Percentiles rank a stretch among this genome's conserved stretches.
Conservation (phyloP, 164 flowering plant genomes). For the Stephania yunnanensis region DNA sequence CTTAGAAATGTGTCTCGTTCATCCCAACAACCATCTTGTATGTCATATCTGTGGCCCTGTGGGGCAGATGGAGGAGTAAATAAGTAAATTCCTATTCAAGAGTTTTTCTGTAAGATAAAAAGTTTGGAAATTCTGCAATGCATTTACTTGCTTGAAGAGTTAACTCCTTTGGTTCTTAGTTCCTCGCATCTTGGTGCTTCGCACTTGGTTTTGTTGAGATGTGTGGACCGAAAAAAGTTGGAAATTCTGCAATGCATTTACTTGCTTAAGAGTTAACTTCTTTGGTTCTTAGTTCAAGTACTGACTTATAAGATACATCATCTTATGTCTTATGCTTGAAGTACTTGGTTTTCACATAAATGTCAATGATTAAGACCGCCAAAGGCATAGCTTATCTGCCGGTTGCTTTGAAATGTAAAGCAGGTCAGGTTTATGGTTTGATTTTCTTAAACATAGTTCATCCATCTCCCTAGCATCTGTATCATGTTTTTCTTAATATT, state of each 20-base stretch:
- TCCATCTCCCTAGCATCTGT: background rate
- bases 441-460: background rate
- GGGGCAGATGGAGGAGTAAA: background rate
- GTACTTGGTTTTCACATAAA: background rate
- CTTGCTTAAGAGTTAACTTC: no score
- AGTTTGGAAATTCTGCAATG: background rate
- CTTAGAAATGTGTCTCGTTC: background rate
- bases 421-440: background rate
- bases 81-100: background rate
- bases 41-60: background rate
- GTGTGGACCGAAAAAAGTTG: no score
- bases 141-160: background rate
- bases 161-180: background rate
- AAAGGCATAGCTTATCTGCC: background rate
- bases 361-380: background rate
- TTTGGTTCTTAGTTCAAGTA: no score
- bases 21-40: background rate
- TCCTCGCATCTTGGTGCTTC: background rate
- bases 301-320: no score
- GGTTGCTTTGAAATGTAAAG: background rate
- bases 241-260: no score
- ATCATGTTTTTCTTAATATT: background rate
- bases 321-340: no score
- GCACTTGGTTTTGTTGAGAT: no score
- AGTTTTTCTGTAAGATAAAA: background rate